These are phyloP conservation scores for Benincasa hispida DNA, from an alignment of 306 rosid species.

Conservation along the genomic window DNA sequence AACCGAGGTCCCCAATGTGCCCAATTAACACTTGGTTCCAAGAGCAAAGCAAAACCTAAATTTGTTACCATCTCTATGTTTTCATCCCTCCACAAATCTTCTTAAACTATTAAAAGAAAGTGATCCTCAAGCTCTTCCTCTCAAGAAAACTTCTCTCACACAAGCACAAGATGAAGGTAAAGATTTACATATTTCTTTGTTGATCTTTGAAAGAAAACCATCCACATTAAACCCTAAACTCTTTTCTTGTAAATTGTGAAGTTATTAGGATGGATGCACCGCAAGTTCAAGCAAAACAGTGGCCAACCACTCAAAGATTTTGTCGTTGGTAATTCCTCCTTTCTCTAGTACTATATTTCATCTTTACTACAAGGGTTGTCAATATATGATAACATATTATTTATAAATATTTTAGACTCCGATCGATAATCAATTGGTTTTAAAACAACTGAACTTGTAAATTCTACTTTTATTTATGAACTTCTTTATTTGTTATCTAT, in stretches of 20 bases:
- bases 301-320: constrained; percentile 51
- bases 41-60: not conserved
- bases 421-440: not conserved
- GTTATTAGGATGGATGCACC: constrained; percentile 96
- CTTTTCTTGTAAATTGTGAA: not conserved
- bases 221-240: not conserved
- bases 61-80: not conserved
- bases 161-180: constrained; percentile 7
- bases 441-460: too few relatives aligned
- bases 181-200: not conserved
- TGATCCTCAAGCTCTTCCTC: not conserved
- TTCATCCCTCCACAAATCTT: not conserved
- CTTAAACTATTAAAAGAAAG: constrained; percentile 3
- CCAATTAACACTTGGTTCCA: constrained; percentile 1
- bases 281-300: constrained; percentile 75
- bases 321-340: constrained; percentile 59
- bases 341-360: not conserved
- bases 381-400: not conserved
- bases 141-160: not conserved
- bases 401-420: not conserved
- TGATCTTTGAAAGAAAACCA: not conserved
- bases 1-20: not conserved
- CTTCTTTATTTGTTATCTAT: too few relatives aligned
- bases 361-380: not conserved
- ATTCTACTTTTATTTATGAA: too few relatives aligned